Percentiles rank a stretch among this genome's conserved stretches.
Conservation (phyloP, 768 basidiomycete species). For the Brasilioporus rufonigricans region DNA sequence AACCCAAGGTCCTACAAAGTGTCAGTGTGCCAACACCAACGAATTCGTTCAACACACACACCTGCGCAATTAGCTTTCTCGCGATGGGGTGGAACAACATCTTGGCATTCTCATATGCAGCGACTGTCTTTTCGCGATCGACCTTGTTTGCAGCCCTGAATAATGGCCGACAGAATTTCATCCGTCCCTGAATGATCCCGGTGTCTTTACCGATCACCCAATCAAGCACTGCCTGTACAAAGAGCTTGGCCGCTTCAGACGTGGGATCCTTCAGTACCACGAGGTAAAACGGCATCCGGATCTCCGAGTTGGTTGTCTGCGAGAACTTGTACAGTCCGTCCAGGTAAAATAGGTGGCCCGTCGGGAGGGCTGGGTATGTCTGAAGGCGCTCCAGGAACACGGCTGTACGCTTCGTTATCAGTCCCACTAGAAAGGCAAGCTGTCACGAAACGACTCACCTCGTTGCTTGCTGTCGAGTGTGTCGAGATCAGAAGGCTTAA, state of each 20-base stretch:
- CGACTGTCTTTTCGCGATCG: constrained; percentile 33
- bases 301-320: constrained; percentile 46
- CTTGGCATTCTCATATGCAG: constrained; percentile 35
- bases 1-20: constrained; percentile 26
- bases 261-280: constrained; percentile 42
- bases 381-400: constrained; percentile 59
- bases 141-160: constrained; percentile 41
- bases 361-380: constrained; percentile 40
- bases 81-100: constrained; percentile 51
- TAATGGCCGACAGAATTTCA: constrained; percentile 54
- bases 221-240: constrained; percentile 37
- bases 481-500: constrained; percentile 44
- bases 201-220: constrained; percentile 46
- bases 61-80: constrained; percentile 48
- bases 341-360: constrained; percentile 40
- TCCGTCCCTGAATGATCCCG: constrained; percentile 46
- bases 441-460: constrained; percentile 25
- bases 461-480: constrained; percentile 52
- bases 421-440: background rate
- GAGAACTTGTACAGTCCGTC: constrained; percentile 45
- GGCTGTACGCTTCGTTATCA: constrained; percentile 28
- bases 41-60: constrained; percentile 13
- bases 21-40: background rate
- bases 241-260: constrained; percentile 31
- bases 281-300: constrained; percentile 51